Evolutionary conservation across 164 flowering plant species (phyloP), one percentile per base, ranked within the genome.

Genomic region (Berberis thunbergii): DNA sequence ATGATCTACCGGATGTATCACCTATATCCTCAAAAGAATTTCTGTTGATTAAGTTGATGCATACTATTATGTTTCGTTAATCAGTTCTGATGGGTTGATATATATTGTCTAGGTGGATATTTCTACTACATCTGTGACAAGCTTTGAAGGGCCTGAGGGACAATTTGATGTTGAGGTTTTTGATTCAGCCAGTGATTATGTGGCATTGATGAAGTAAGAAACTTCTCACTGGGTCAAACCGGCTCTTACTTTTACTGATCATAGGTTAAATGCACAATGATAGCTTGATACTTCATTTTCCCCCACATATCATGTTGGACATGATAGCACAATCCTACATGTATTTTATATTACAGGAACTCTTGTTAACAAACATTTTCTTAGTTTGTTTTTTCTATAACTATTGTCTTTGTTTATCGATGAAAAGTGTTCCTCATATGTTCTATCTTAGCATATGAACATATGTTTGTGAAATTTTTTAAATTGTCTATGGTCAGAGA

Each of bases 121-220:
- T 44, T 68, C 88, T 61, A 46, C 73, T 59, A 64, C 69, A 52
- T 88, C 85, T n/a, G 69, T 84, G 44, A 77, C 94, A 44, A 89
- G 71, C 73, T 89, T 89, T 80, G 66, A 65, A 10, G 94, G 97
- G n/a, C 96, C 91, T n/a, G 97, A 88, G 62, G 99, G 99, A 65
- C 79, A 74, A 59, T 95, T 95, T 75, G 94, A 91, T 68, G 94
- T 89, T 54, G 97, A 95, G 57, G 96, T 91, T 70, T 95, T 95
- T 77, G 97, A 95, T 77, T 79, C 96, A 43, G 86, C 97, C 7
- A 72, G 67, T 78, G 97, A 92, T 67, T 89, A 95, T 79, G 96
- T 95, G 69, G 82, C 86, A 68, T 61, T 95, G 78, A 91, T 91
- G 97, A 88, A 95, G 99, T 95, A 85, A 79, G 90, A 49, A 73